phyloP scores from a whole-genome alignment of 805 yeast genomes.

The Candida easanensis region DNA sequence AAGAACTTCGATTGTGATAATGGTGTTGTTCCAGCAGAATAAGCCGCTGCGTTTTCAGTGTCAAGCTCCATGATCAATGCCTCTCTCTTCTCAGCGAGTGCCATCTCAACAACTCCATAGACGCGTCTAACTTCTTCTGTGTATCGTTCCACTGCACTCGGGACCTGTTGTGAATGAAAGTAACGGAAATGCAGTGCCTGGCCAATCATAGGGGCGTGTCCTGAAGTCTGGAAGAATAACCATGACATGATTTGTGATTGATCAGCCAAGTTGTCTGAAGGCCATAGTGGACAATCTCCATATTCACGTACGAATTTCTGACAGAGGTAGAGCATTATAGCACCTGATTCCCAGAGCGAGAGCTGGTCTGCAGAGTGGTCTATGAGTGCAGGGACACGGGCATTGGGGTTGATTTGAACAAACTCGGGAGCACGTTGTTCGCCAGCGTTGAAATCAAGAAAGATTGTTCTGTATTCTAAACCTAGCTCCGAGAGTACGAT shows the following conservation, averaged over 20 bases:
- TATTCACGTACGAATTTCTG: constrained; percentile 61
- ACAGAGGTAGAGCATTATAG: constrained; percentile 80
- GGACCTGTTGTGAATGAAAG: constrained; percentile 82
- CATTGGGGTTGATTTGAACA: constrained; percentile 92
- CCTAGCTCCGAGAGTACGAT: constrained; percentile 83
- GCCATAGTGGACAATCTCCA: constrained; percentile 77
- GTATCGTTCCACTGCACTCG: constrained; percentile 87
- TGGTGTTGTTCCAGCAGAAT: constrained; percentile 86
- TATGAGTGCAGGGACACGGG: constrained; percentile 90
- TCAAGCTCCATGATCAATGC: constrained; percentile 87
- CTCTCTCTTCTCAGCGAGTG: constrained; percentile 88
- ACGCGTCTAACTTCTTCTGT: constrained; percentile 91
- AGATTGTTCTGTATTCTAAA: constrained; percentile 73
- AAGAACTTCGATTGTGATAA: constrained; percentile 80
- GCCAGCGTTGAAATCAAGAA: constrained; percentile 81
- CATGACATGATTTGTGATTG: constrained; percentile 84
- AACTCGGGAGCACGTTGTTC: constrained; percentile 94
- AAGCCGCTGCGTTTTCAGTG: constrained; percentile 81
- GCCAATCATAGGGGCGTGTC: constrained; percentile 98
- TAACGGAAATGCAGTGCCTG: constrained; percentile 93
- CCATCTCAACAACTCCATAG: constrained; percentile 93
- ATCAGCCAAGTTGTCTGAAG: constrained; percentile 62
- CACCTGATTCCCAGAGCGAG: constrained; percentile 93
- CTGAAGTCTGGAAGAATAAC: constrained; percentile 93
- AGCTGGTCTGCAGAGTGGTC: constrained; percentile 82